A percentile compares a stretch with the other conserved stretches of the same genome.
phyloP scores from a whole-genome alignment of 148 eudicot genomes.

The Fagopyrum tataricum region DNA sequence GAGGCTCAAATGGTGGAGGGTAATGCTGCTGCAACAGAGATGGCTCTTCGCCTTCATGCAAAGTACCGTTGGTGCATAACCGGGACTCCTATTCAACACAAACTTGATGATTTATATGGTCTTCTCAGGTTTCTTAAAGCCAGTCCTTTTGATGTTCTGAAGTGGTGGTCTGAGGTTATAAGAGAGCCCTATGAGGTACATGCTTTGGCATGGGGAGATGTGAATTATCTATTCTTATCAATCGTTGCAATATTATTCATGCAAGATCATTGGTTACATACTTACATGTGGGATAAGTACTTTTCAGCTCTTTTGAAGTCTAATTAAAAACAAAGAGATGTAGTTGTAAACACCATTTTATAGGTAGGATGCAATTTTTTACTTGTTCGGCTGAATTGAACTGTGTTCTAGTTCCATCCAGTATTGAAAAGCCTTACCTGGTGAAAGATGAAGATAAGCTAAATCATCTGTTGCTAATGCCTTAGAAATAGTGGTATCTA shows the following conservation, averaged over 20 bases:
- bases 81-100: slow-evolving; percentile 91
- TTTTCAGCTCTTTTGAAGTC: not conserved
- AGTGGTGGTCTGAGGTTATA: slow-evolving; percentile 85
- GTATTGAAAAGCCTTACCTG: not conserved
- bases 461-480: no score
- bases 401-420: not conserved
- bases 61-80: slow-evolving; percentile 90
- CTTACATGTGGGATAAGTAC: not conserved
- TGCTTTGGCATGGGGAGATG: slow-evolving; percentile 12
- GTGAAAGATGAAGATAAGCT: not conserved
- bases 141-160: slow-evolving; percentile 58
- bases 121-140: slow-evolving; percentile 86
- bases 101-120: slow-evolving; percentile 89
- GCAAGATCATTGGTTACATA: not conserved
- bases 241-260: not conserved
- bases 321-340: not conserved
- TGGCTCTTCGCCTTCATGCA: slow-evolving; percentile 85
- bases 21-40: slow-evolving; percentile 80
- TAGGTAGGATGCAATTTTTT: not conserved
- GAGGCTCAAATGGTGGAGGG: slow-evolving; percentile 99
- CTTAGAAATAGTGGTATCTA: not conserved
- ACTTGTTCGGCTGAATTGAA: not conserved
- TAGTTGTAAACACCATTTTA: not conserved
- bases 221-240: not conserved
- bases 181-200: slow-evolving; percentile 88